Percentiles rank a stretch among this genome's conserved stretches.
These are phyloP conservation scores for Aplosporella prunicola DNA, from an alignment of 2,329 filamentous ascomycete species.

Conservation along the genomic window DNA sequence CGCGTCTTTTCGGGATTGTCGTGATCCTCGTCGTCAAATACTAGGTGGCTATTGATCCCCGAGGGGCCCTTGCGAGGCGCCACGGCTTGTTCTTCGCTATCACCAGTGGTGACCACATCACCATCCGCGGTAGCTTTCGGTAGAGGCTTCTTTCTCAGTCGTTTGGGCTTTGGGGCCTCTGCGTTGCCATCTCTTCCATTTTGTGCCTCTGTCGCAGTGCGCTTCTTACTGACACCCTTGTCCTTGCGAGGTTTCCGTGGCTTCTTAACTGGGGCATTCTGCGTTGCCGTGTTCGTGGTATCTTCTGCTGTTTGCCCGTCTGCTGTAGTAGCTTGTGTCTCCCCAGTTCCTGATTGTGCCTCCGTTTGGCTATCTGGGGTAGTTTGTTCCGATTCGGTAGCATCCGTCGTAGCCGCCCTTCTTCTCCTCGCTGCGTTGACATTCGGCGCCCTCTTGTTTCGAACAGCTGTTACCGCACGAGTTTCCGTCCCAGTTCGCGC, in stretches of 20 bases:
- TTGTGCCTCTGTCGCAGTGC: background rate
- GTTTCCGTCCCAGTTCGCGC: background rate
- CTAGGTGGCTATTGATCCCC: background rate
- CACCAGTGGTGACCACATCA: background rate
- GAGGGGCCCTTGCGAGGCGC: background rate
- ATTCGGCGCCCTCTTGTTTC: slow-evolving; percentile 1
- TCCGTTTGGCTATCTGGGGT: background rate
- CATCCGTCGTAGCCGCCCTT: background rate
- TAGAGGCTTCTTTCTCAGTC: background rate
- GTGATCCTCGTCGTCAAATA: slow-evolving; percentile 14
- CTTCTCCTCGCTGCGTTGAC: background rate
- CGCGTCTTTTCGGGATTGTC: slow-evolving; percentile 29
- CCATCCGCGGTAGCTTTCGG: background rate
- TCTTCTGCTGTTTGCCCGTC: background rate
- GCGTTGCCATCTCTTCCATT: background rate
- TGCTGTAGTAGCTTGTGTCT: background rate
- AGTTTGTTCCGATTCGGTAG: background rate
- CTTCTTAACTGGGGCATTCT: slow-evolving; percentile 16
- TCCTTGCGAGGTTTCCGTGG: slow-evolving; percentile 21
- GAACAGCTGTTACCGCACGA: too few relatives aligned
- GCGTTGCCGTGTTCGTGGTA: too few relatives aligned
- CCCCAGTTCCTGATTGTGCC: background rate
- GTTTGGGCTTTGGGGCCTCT: slow-evolving; percentile 2
- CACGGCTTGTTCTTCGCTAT: background rate
- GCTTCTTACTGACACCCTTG: slow-evolving; percentile 15